phyloP scores from a whole-genome alignment of 331 rosid genomes.

The Quercus phellos region DNA sequence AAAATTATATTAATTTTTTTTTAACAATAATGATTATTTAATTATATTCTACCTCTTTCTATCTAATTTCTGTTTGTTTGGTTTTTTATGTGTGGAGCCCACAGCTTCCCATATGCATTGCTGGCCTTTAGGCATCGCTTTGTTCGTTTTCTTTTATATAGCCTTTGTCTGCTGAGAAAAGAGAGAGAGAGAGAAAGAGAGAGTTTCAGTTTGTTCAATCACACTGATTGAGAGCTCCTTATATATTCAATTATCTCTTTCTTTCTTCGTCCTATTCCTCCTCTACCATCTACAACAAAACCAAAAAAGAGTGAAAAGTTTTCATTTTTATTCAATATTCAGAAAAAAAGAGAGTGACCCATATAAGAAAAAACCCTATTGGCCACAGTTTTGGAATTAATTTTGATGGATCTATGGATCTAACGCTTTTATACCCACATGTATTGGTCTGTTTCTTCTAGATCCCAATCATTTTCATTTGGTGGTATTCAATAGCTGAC shows the following conservation, averaged over 20 bases:
- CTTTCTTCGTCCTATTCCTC: constrained; percentile 17
- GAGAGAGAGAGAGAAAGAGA: neutral
- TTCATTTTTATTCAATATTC: no score
- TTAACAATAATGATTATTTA: neutral
- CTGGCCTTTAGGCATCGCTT: constrained; percentile 44
- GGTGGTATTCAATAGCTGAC: constrained; percentile 27
- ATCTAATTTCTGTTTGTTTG: constrained; percentile 26
- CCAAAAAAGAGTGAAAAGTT: neutral
- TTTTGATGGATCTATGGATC: constrained; percentile 71
- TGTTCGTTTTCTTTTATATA: constrained; percentile 29
- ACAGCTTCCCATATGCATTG: constrained; percentile 40
- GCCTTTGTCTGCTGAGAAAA: constrained; percentile 25
- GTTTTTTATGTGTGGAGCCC: constrained; percentile 48
- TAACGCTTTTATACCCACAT: constrained; percentile 42
- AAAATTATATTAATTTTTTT: neutral
- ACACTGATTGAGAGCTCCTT: constrained; percentile 25
- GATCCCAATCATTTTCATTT: constrained; percentile 50
- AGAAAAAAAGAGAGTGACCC: neutral
- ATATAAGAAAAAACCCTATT: constrained; percentile 44
- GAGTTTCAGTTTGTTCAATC: constrained; percentile 31
- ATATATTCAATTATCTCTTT: neutral
- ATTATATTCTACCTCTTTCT: constrained; percentile 16
- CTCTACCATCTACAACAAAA: neutral
- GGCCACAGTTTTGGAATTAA: constrained; percentile 23
- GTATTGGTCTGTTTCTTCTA: constrained; percentile 41